Conservation (phyloP, 441 rosid species). For the Pelargonium citronellum region DNA sequence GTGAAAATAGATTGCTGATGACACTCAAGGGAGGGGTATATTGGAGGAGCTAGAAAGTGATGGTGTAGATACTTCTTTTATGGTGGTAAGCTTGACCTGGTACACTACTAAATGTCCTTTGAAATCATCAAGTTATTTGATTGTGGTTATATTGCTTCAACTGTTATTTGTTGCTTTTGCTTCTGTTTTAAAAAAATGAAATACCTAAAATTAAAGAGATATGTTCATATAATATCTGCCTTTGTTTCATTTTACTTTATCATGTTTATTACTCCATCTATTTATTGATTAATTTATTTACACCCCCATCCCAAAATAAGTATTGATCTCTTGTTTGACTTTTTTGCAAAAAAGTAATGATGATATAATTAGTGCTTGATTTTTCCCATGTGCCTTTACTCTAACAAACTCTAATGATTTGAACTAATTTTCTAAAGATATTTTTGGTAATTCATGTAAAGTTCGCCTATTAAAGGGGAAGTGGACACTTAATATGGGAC, state of each 20-base stretch:
- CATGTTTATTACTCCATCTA: neutral
- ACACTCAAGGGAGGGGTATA: conserved; percentile 58
- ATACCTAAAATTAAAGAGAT: neutral
- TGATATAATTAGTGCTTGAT: too few relatives aligned
- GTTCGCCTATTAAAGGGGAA: too few relatives aligned
- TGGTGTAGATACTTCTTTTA: conserved; percentile 69
- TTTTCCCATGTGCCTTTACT: too few relatives aligned
- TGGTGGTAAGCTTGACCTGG: conserved; percentile 43
- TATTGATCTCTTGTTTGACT: too few relatives aligned
- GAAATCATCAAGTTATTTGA: neutral
- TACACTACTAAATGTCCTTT: neutral
- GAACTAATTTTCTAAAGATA: too few relatives aligned
- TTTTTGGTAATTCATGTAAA: too few relatives aligned
- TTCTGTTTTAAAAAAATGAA: neutral
- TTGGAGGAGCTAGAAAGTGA: conserved; percentile 66
- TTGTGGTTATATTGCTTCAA: neutral
- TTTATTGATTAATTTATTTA: too few relatives aligned
- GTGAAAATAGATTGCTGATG: conserved; percentile 59
- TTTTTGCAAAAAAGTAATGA: too few relatives aligned
- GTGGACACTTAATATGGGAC: too few relatives aligned
- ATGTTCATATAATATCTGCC: neutral
- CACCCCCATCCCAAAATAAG: too few relatives aligned
- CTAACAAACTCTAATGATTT: too few relatives aligned
- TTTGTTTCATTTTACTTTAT: neutral
- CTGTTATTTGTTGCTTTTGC: neutral